phyloP scores from a whole-genome alignment of 352 stramenopile genomes.

The Phytophthora constricta region DNA sequence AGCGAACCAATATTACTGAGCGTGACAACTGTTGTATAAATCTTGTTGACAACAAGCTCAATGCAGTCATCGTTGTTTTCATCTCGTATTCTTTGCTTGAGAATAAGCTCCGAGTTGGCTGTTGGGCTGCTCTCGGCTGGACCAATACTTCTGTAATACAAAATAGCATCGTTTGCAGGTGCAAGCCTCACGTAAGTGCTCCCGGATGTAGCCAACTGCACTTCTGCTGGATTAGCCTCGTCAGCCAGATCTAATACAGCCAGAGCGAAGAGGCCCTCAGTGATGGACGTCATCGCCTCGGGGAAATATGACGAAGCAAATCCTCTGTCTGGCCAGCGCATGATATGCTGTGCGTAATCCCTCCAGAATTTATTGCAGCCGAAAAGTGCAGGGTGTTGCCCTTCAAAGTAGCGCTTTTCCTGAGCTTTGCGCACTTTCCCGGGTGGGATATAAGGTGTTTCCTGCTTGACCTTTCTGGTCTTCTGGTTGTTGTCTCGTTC shows the following conservation, averaged over 20 bases:
- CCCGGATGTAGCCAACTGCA: constrained; percentile 22
- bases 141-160: constrained; percentile 64
- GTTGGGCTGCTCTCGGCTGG: constrained; percentile 20
- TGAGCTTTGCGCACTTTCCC: constrained; percentile 55
- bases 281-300: constrained; percentile 47
- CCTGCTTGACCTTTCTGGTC: constrained; percentile 25
- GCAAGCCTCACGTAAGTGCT: constrained; percentile 25
- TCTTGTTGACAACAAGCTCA: constrained; percentile 59
- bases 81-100: constrained; percentile 58
- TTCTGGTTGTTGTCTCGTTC: constrained; percentile 15
- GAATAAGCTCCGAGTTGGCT: constrained; percentile 49
- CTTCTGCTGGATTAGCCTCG: constrained; percentile 18
- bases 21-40: constrained; percentile 59
- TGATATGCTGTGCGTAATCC: constrained; percentile 56
- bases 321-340: constrained; percentile 8
- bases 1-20: constrained; percentile 61
- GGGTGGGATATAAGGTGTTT: constrained; percentile 43
- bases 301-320: constrained; percentile 74
- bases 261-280: constrained; percentile 61
- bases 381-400: constrained; percentile 38
- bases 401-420: constrained; percentile 47
- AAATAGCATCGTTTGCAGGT: constrained; percentile 33
- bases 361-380: constrained; percentile 66
- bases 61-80: constrained; percentile 21
- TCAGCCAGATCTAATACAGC: constrained; percentile 56